Conservation (phyloP, 2,329 filamentous ascomycete genomes). For the Ceratocystis papillata region DNA sequence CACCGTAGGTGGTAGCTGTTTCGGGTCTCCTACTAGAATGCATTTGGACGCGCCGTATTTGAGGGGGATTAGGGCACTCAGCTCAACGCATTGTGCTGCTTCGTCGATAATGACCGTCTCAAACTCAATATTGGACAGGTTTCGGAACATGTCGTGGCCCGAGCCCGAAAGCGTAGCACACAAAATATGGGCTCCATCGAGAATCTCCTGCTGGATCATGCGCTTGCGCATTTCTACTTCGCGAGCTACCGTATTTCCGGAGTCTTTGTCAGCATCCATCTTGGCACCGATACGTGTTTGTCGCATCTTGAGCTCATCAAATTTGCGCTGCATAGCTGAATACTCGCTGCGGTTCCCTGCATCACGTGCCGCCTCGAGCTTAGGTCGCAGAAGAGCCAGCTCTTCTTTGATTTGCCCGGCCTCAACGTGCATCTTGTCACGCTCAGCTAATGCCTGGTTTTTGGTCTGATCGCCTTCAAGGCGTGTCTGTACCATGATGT, state of each 20-base stretch:
- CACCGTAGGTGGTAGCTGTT: constrained; percentile 91
- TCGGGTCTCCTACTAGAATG: constrained; percentile 93
- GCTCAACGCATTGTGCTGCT: constrained; percentile 93
- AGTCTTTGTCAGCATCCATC: constrained; percentile 81
- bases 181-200: constrained; percentile 82
- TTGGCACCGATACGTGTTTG: constrained; percentile 63
- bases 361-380: constrained; percentile 56
- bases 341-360: constrained; percentile 39
- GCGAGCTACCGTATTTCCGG: constrained; percentile 67
- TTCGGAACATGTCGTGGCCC: constrained; percentile 95
- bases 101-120: constrained; percentile 98
- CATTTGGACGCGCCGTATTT: constrained; percentile 97
- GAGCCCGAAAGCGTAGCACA: constrained; percentile 92
- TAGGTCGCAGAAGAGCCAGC: constrained; percentile 58
- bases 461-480: constrained; percentile 52
- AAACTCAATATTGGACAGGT: constrained; percentile 85
- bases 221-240: constrained; percentile 78
- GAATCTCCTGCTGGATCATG: constrained; percentile 77
- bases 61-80: constrained; percentile 88
- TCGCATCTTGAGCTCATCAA: constrained; percentile 65
- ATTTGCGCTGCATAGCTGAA: constrained; percentile 58
- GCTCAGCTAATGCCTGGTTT: constrained; percentile 44
- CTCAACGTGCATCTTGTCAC: constrained; percentile 52
- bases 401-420: constrained; percentile 57
- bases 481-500: constrained; percentile 73